Base-by-base conservation (phyloP, 306 rosid species). In the Mucuna pruriens region DNA sequence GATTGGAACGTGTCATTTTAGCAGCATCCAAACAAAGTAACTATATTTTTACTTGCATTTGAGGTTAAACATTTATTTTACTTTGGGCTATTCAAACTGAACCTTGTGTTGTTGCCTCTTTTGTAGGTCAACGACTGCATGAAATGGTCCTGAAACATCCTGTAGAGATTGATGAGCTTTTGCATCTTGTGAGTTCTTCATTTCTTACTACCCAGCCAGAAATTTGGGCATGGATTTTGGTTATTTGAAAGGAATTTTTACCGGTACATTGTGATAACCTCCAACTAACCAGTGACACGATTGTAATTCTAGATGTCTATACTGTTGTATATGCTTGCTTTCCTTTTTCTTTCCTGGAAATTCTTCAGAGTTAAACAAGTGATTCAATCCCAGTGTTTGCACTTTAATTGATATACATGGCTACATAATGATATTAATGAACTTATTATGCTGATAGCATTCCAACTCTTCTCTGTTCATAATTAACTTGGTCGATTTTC, bases 11-110 rank as follows among this genome's bases (percentile, higher is more conserved):
- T 51, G 95, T 95, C 64, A 87, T 88, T 82, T 80, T 95, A 76
- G 99, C 97, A 72, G 99, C 99, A 49, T 81, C 97, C 55, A 95
- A 95, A 88, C 98, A 95, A 86, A 89, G 99, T 95, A 85, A 83
- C 51, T 69, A 34, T 36, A 26, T 58, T 40, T 66, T 42, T 57
- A 66, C 39, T 55, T 87, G 15, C 63, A 19, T 75, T 26, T 81
- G 54, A 65, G 36, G 23, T 42, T 61, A 72, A 40, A 31, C 78
- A 52, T 54, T 68, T 64, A 31, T 77, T 44, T 61, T 23, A 60
- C 60, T 2, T 49, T 77, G 46, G 80, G 38, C 38, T 45, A n/a
- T 64, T 76, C 65, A 5, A 23, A 36, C 58, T 62, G 52, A 58
- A 23, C 12, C 25, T 40, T 75, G 40, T 33, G n/a, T 78, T 74